Base-by-base conservation (phyloP, 257 asterid genomes). In the Rubia yunnanensis region DNA sequence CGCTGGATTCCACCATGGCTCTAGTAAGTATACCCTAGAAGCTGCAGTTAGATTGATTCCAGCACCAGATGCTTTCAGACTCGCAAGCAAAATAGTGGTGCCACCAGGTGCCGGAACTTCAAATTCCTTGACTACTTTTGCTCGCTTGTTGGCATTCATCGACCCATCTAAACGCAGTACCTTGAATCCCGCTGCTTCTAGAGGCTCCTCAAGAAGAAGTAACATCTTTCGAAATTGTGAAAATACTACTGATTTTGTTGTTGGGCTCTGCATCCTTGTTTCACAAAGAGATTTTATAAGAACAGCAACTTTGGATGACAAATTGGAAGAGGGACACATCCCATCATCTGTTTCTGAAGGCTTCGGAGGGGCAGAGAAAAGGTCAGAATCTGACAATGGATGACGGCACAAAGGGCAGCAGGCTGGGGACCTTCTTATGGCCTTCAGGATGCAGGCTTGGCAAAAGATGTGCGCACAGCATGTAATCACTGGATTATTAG, bases 1-100 rank as follows among this genome's bases (percentile, higher is more conserved):
- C 0, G 96, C 97, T 2, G 96, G 99, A 59, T 92, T 92, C 99
- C 99, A 92, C 99, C 99, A 92, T 1, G 99, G 99, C 64, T 92
- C 99, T 65, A 92, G 10, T 68, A 92, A 70, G 67, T 86, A 92
- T 11, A 89, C 99, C 13, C 81, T 81, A 5, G 97, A 84, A 11
- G 97, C 99, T 34, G 83, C 86, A 7, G 96, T 81, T 7, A 92
- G 90, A 71, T 89, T 87, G 69, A 89, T 86, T 67, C 99, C 97
- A 0, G 80, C 86, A 55, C 88, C 84, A 20, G 90, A 84, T 48
- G 99, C 96, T 74, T 85, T 87, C 4, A 92, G 71, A 68, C 94
- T 92, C 0, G 97, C 99, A 35, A 92, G 95, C 77, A 92, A 73
- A 67, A 92, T 74, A 11, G 88, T 87, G 18, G 99, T 88, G 34